Percentiles rank a stretch among this genome's conserved stretches.
phyloP scores from a whole-genome alignment of 2,329 filamentous ascomycete genomes.

The Polytolypa hystricis region DNA sequence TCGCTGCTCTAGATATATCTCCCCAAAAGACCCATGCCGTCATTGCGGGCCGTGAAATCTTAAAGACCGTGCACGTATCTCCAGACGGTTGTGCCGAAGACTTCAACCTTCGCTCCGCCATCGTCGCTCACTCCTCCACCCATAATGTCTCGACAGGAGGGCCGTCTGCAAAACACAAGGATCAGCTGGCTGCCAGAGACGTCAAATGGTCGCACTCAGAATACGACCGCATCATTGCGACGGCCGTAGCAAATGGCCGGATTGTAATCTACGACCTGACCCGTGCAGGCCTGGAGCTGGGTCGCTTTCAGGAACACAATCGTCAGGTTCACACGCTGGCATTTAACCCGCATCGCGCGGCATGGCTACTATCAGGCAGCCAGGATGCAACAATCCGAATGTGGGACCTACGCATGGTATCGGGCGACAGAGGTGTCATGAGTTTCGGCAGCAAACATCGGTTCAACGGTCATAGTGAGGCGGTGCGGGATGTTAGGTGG shows the following conservation, averaged over 20 bases:
- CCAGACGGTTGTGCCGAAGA: conserved; percentile 49
- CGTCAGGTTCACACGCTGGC: conserved; percentile 56
- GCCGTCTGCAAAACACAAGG: conserved; percentile 41
- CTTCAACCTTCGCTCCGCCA: conserved; percentile 51
- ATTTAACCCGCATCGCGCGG: conserved; percentile 52
- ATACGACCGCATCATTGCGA: conserved; percentile 50
- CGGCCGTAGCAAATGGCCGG: conserved; percentile 53
- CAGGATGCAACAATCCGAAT: conserved; percentile 54
- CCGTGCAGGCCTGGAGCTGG: conserved; percentile 48
- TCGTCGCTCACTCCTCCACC: conserved; percentile 46
- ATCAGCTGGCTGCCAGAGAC: conserved; percentile 52
- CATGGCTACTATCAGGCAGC: conserved; percentile 51
- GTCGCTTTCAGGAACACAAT: conserved; percentile 52
- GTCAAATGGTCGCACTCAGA: conserved; percentile 57
- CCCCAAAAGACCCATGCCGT: conserved; percentile 52
- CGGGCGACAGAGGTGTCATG: conserved; percentile 37
- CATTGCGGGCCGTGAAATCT: conserved; percentile 53
- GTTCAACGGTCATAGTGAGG: conserved; percentile 48
- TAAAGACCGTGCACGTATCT: conserved; percentile 52
- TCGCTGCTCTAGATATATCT: conserved; percentile 53
- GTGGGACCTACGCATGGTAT: conserved; percentile 51
- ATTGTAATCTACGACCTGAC: conserved; percentile 56
- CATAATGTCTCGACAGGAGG: conserved; percentile 34
- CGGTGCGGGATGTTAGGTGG: conserved; percentile 54
- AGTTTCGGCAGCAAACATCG: conserved; percentile 44